Conservation (phyloP, 768 basidiomycete genomes). For the Tulasnella calospora region DNA sequence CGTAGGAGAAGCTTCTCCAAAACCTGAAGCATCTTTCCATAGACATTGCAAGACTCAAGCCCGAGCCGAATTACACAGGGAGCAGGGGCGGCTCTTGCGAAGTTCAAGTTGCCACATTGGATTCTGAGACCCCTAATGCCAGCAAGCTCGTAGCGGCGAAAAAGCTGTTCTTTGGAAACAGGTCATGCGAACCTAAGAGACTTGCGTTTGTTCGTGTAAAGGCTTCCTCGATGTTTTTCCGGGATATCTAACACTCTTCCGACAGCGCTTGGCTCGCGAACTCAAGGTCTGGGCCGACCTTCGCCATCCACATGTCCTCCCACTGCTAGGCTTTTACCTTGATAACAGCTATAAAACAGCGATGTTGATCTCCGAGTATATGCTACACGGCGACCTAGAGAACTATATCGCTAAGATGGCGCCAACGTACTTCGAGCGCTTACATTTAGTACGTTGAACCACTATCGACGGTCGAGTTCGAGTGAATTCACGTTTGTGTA, state of each 20-base stretch:
- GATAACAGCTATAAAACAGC: not conserved
- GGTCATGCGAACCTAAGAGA: not conserved
- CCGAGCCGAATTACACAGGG: not conserved
- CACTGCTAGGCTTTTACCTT: not conserved
- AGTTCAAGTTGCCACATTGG: not conserved
- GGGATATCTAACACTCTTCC: not conserved
- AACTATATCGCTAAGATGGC: not conserved
- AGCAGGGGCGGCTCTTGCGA: not conserved
- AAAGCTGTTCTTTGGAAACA: not conserved
- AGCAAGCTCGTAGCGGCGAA: not conserved
- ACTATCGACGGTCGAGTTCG: not conserved
- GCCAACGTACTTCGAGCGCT: not conserved
- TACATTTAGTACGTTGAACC: not conserved
- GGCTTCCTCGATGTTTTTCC: not conserved
- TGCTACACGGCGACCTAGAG: not conserved
- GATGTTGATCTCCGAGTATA: not conserved
- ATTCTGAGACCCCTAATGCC: not conserved
- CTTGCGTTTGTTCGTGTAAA: not conserved
- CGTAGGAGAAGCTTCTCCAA: not conserved
- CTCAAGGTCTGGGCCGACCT: not conserved
- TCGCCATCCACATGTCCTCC: not conserved
- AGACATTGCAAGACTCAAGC: not conserved
- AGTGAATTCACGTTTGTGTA: not conserved
- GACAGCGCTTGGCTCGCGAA: not conserved
- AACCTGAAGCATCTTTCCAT: not conserved